phyloP scores from a whole-genome alignment of 768 basidiomycete genomes.

The Suillus cothurnatus region DNA sequence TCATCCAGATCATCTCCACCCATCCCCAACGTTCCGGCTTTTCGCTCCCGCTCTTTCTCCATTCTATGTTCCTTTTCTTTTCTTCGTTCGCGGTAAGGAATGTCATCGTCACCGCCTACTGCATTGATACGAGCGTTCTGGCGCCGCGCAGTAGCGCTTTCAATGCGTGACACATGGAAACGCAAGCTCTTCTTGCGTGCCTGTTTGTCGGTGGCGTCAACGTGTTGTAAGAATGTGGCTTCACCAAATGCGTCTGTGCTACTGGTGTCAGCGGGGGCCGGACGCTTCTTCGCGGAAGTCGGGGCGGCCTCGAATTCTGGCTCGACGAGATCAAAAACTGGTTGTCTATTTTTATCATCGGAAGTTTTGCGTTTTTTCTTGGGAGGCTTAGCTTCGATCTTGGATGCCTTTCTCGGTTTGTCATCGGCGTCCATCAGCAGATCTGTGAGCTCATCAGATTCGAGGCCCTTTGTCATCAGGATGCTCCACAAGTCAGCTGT shows the following conservation, averaged over 20 bases:
- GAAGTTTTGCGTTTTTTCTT: slow-evolving; percentile 65
- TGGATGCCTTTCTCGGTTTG: slow-evolving; percentile 14
- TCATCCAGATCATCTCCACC: slow-evolving; percentile 73
- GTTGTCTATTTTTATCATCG: slow-evolving; percentile 25
- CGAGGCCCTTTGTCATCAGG: slow-evolving; percentile 40
- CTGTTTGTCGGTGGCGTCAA: slow-evolving; percentile 82
- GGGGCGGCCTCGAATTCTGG: slow-evolving; percentile 56
- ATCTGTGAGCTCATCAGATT: slow-evolving; percentile 53
- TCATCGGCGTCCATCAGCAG: slow-evolving; percentile 55
- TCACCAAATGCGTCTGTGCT: slow-evolving; percentile 65
- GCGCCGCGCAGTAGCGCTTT: slow-evolving; percentile 74
- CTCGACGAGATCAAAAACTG: slow-evolving; percentile 78
- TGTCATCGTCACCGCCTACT: slow-evolving; percentile 90
- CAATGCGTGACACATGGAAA: slow-evolving; percentile 94
- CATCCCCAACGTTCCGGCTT: slow-evolving; percentile 39
- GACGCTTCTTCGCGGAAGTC: slow-evolving; percentile 29
- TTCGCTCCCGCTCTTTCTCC: slow-evolving; percentile 48
- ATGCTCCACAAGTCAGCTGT: slow-evolving; percentile 47
- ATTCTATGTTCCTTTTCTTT: slow-evolving; percentile 60
- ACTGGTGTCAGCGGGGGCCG: slow-evolving; percentile 11
- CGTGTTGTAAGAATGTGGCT: slow-evolving; percentile 60
- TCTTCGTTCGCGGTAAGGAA: slow-evolving; percentile 82
- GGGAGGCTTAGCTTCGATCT: slow-evolving; percentile 37
- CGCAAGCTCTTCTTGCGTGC: slow-evolving; percentile 81
- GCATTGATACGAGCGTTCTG: slow-evolving; percentile 71